phyloP scores from a whole-genome alignment of 352 stramenopile genomes.

The Globisporangium recalcitrans region DNA sequence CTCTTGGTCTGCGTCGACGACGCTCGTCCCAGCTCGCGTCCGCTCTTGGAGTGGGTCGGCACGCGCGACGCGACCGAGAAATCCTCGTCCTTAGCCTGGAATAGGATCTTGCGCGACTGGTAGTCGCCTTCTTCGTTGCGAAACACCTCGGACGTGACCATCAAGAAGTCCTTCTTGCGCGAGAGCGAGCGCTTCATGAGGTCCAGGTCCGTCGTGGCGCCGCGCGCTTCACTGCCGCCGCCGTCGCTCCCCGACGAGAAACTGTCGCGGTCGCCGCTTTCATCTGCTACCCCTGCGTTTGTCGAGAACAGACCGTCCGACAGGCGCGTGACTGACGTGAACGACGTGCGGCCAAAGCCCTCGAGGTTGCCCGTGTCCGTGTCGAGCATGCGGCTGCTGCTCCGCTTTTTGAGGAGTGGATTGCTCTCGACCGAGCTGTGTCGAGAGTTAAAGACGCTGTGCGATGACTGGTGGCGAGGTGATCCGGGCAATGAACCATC shows the following conservation, averaged over 20 bases:
- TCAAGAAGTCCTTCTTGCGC: constrained; percentile 87
- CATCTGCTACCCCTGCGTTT: constrained; percentile 10
- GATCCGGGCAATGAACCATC: constrained; percentile 25
- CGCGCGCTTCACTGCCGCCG: background rate
- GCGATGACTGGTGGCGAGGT: constrained; percentile 29
- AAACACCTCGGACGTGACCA: constrained; percentile 89
- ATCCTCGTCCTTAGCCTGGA: constrained; percentile 80
- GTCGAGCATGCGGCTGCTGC: constrained; percentile 29
- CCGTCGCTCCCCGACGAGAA: constrained; percentile 43
- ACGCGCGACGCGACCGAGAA: constrained; percentile 82
- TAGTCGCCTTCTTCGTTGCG: constrained; percentile 80
- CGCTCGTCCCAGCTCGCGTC: constrained; percentile 43
- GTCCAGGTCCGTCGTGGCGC: constrained; percentile 51
- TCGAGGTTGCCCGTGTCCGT: constrained; percentile 38
- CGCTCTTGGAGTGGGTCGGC: constrained; percentile 62
- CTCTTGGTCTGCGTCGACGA: constrained; percentile 38
- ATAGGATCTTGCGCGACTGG: constrained; percentile 86
- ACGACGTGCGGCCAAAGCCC: constrained; percentile 66
- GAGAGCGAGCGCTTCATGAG: constrained; percentile 82
- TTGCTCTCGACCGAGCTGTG: constrained; percentile 43
- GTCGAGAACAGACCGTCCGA: constrained; percentile 38
- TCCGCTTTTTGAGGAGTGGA: constrained; percentile 48
- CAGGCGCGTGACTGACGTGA: constrained; percentile 63
- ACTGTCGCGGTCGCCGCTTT: constrained; percentile 32
- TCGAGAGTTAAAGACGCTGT: constrained; percentile 24